phyloP scores from a whole-genome alignment of 192 early-diverging fungal genomes.

The Diversispora epigaea region DNA sequence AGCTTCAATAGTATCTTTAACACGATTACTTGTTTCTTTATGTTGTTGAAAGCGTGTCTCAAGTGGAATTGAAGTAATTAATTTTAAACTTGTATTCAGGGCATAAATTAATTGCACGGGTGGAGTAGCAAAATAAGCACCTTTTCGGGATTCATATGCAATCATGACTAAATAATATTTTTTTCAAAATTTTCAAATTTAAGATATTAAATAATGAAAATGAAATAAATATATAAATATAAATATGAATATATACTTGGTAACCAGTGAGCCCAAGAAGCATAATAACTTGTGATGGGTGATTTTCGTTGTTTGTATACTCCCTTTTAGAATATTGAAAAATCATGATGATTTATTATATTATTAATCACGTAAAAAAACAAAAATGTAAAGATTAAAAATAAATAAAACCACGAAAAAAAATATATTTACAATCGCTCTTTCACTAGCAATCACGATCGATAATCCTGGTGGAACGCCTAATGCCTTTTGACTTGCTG shows the following conservation, averaged over 20 bases:
- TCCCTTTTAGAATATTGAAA: slow-evolving; percentile 21
- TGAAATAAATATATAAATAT: neutral
- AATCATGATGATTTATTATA: neutral
- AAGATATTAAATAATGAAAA: neutral
- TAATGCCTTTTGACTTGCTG: slow-evolving; percentile 93
- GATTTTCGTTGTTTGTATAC: slow-evolving; percentile 72
- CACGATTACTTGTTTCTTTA: slow-evolving; percentile 64
- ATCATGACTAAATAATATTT: slow-evolving; percentile 70
- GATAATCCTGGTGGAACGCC: slow-evolving; percentile 93
- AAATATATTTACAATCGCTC: slow-evolving; percentile 52
- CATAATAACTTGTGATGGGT: slow-evolving; percentile 85
- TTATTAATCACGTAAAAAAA: neutral
- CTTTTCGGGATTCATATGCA: slow-evolving; percentile 90
- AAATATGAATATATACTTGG: slow-evolving; percentile 52
- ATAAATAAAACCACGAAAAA: neutral
- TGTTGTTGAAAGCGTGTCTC: slow-evolving; percentile 80
- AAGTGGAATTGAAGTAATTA: slow-evolving; percentile 65
- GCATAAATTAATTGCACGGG: slow-evolving; percentile 91
- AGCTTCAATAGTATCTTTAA: slow-evolving; percentile 69
- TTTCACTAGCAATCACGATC: slow-evolving; percentile 80
- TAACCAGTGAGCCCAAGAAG: slow-evolving; percentile 91
- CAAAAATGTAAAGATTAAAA: neutral
- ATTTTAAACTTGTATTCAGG: slow-evolving; percentile 79
- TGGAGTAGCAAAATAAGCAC: slow-evolving; percentile 96
- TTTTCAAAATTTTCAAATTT: neutral